These are phyloP conservation scores for Aspergillus glaucus DNA, from an alignment of 2,329 filamentous ascomycete species.

Conservation along the genomic window DNA sequence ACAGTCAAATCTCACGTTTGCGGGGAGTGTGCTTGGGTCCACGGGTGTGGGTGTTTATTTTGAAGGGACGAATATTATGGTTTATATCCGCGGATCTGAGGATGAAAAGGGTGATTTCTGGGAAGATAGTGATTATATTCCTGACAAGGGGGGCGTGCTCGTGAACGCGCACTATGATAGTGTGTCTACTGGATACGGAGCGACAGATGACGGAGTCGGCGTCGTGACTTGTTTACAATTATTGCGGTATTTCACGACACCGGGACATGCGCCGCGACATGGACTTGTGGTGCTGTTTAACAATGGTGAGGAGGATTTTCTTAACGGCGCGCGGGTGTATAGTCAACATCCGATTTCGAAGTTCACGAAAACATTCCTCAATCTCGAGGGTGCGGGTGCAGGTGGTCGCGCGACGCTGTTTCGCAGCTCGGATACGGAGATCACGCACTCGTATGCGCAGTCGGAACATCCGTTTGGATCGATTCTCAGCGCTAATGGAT, in stretches of 20 bases:
- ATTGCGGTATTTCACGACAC: conserved; percentile 73
- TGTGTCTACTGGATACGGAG: conserved; percentile 84
- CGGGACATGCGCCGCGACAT: conserved; percentile 64
- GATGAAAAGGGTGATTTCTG: conserved; percentile 71
- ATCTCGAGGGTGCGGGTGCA: conserved; percentile 89
- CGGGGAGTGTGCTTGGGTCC: conserved; percentile 38
- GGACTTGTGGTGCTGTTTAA: conserved; percentile 84
- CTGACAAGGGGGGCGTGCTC: conserved; percentile 65
- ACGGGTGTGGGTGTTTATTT: conserved; percentile 62
- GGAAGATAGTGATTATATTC: conserved; percentile 46
- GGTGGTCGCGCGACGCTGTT: conserved; percentile 85
- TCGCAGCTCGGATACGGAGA: conserved; percentile 77
- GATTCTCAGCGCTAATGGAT: conserved; percentile 76
- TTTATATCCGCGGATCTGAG: conserved; percentile 78
- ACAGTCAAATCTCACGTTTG: conserved; percentile 69
- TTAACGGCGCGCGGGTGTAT: conserved; percentile 82
- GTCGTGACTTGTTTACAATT: conserved; percentile 82
- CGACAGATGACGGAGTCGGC: conserved; percentile 89
- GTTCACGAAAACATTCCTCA: conserved; percentile 82
- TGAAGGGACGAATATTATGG: conserved; percentile 84
- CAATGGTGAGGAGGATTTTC: conserved; percentile 89
- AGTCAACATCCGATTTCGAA: conserved; percentile 73
- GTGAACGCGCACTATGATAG: conserved; percentile 95
- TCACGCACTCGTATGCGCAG: conserved; percentile 69
- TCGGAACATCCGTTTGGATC: conserved; percentile 74